phyloP scores from a whole-genome alignment of 1,284 basidiomycete species.

The Meira miltonrushii region DNA sequence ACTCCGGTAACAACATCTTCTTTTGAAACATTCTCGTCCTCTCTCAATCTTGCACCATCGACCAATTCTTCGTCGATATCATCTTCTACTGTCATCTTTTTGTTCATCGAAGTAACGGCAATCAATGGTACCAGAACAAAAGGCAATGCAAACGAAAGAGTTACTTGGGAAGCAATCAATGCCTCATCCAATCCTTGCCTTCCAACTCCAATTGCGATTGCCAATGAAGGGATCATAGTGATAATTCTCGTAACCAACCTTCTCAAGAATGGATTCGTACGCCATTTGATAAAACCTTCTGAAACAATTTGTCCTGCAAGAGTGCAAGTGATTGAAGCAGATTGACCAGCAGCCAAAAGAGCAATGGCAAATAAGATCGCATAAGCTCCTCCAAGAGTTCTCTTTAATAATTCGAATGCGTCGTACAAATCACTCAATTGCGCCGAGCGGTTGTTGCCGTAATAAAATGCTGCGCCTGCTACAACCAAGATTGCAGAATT shows the following conservation, averaged over 20 bases:
- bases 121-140: conserved; percentile 54
- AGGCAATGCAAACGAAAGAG: conserved; percentile 79
- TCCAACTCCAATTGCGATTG: conserved; percentile 72
- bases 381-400: conserved; percentile 23
- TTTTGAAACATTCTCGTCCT: not conserved
- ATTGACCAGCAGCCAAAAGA: conserved; percentile 70
- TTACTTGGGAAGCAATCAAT: conserved; percentile 68
- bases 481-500: conserved; percentile 68
- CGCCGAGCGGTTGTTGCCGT: conserved; percentile 13
- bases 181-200: conserved; percentile 70
- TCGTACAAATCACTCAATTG: conserved; percentile 41
- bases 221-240: conserved; percentile 78
- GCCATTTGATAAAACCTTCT: conserved; percentile 90
- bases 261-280: conserved; percentile 71
- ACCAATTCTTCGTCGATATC: not conserved
- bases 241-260: conserved; percentile 77
- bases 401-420: conserved; percentile 39
- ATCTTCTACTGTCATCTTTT: conserved; percentile 27
- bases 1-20: not conserved
- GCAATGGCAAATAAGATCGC: conserved; percentile 47
- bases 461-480: conserved; percentile 56
- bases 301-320: conserved; percentile 85
- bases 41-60: not conserved
- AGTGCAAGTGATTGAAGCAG: conserved; percentile 85
- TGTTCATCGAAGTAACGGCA: conserved; percentile 33